These are phyloP conservation scores for Fonsecaea pedrosoi DNA, from an alignment of 2,329 filamentous ascomycete species.

Conservation along the genomic window DNA sequence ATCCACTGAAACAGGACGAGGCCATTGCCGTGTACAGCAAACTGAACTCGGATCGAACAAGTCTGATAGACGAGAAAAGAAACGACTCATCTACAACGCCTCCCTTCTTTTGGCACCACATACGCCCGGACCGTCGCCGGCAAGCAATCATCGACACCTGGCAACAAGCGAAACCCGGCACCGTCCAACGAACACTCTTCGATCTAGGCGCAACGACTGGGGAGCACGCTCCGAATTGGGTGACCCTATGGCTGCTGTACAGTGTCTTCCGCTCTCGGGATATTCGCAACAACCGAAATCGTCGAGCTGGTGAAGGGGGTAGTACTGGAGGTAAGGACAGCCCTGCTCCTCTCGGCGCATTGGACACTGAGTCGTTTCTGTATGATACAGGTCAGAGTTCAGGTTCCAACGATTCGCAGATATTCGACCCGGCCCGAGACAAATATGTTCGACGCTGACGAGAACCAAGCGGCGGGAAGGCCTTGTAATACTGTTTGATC, in stretches of 20 bases:
- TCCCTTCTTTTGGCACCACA: slow-evolving; percentile 57
- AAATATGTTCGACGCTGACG: slow-evolving; percentile 35
- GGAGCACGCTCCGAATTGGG: slow-evolving; percentile 56
- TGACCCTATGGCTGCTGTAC: slow-evolving; percentile 55
- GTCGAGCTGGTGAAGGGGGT: slow-evolving; percentile 42
- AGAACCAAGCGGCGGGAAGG: slow-evolving; percentile 9
- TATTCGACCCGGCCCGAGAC: slow-evolving; percentile 36
- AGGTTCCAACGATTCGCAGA: slow-evolving; percentile 30
- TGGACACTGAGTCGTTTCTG: slow-evolving; percentile 1
- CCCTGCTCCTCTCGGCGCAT: not conserved
- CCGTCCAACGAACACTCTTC: slow-evolving; percentile 49
- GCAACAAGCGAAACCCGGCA: slow-evolving; percentile 46
- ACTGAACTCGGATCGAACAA: slow-evolving; percentile 50
- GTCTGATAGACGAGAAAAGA: slow-evolving; percentile 51
- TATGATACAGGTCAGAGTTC: slow-evolving; percentile 30
- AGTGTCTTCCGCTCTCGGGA: slow-evolving; percentile 57
- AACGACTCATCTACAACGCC: slow-evolving; percentile 48
- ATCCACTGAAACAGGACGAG: slow-evolving; percentile 48
- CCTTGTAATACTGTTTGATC: slow-evolving; percentile 25
- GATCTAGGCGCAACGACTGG: slow-evolving; percentile 50
- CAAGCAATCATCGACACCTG: slow-evolving; percentile 53
- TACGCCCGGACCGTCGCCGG: slow-evolving; percentile 51
- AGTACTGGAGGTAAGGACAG: slow-evolving; percentile 31
- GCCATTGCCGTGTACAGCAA: slow-evolving; percentile 52
- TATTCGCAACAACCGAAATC: slow-evolving; percentile 55